Conservation (phyloP, 306 rosid genomes). For the Medicago arabica region DNA sequence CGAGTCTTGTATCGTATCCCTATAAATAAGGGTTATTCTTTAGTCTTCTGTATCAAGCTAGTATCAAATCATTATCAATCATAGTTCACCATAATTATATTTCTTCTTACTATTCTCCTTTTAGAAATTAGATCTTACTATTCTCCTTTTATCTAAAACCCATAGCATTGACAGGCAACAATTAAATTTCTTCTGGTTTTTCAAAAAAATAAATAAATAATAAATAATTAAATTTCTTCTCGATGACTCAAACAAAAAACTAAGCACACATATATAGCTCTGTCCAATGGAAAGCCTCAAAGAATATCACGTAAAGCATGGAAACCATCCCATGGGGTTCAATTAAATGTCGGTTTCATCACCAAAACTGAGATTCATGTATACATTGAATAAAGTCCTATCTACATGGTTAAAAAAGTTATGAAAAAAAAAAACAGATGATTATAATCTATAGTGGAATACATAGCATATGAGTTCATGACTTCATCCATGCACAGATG, state of each 20-base stretch:
- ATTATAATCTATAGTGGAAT: constrained; percentile 24
- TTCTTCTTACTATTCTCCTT: neutral
- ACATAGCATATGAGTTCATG: constrained; percentile 6
- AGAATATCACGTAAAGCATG: neutral
- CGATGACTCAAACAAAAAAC: constrained; percentile 35
- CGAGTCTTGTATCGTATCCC: neutral
- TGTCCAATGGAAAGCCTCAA: constrained; percentile 12
- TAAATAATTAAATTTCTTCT: too few relatives aligned
- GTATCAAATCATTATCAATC: neutral
- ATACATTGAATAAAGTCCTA: constrained; percentile 28
- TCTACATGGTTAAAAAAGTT: neutral
- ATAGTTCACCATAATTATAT: neutral
- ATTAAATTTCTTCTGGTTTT: neutral
- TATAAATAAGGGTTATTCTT: neutral
- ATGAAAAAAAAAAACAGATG: constrained; percentile 18
- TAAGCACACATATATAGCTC: constrained; percentile 15
- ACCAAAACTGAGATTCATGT: constrained; percentile 13
- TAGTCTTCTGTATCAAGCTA: constrained; percentile 4
- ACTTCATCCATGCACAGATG: neutral
- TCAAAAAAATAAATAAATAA: too few relatives aligned
- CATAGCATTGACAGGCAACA: neutral
- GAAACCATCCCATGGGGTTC: constrained; percentile 30
- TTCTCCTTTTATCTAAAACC: neutral
- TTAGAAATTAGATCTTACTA: too few relatives aligned
- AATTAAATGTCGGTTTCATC: constrained; percentile 26